Base-by-base conservation (phyloP, 805 yeast genomes). In the Saccharomyces paradoxus region DNA sequence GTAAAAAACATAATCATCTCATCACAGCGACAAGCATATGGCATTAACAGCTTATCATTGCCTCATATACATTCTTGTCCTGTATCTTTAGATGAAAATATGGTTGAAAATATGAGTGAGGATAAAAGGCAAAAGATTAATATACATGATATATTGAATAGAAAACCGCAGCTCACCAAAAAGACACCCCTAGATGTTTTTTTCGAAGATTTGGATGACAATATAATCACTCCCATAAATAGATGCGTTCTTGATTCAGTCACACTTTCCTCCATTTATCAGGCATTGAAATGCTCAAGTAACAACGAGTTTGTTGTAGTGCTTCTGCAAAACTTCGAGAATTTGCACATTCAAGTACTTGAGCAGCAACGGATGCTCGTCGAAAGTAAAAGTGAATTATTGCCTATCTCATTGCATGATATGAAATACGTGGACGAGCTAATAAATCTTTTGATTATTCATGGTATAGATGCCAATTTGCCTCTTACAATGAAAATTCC, bases 391-490 rank as follows among this genome's bases (percentile, higher is more conserved):
- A 63, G 58, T 31, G 56, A 64, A 27, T 55, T 74, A 48, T 58
- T 87, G 10, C 74, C 86, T 8, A 84, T 92, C 14, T 88, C 97
- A 0, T 74, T 92, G 9, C 90, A 89, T 62, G 98, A 94, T 66
- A 83, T 92, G 78, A 86, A 83, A 65, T 78, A 81, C 3, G 79
- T 94, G 54, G 84, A 86, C 37, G 79, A 76, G 24, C 64, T 92
- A 48, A 68, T 86, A 21, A 86, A 84, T 58, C 55, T 86, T 10
- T 74, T 91, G 1, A 80, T 90, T 0, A 69, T 86, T 1, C 85
- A 83, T 58, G 91, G 96, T 0, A 75, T 92, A 0, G 86, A 85
- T 60, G 81, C 90, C 0, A 79, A 81, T 51, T 57, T 89, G 0
- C 80, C 83, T 0, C 55, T 66, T 8, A 79, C 78, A 1, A 74